Evolutionary conservation across 805 yeast genomes (phyloP), one percentile per base, ranked within the genome.

Genomic region (Yueomyces sp.): DNA sequence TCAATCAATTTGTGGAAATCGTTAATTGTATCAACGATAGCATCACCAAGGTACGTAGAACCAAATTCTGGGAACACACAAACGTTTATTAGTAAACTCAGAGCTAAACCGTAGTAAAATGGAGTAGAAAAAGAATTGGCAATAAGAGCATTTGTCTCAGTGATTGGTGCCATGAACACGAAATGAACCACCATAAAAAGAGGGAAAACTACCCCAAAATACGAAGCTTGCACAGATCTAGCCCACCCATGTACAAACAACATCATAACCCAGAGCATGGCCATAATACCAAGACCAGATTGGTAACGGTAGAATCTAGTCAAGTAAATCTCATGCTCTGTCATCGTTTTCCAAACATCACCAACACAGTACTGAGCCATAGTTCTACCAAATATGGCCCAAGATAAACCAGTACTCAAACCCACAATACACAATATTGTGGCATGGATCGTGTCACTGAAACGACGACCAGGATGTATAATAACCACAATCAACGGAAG

Each of bases 61-160:
- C 78, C 78, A 54, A 70, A 70, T 47, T 73, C 78, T 1, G 78
- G 78, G 48, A 70, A 73, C 9, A 73, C 46, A 1, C 59, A 34
- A 37, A 73, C 41, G 45, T 70, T 72, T 53, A 70, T 64, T 29
- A 66, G 57, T n/a, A 70, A 44, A 0, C 73, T 60, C 45, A 70
- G 54, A 0, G 68, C 73, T 36, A 70, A 67, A 28, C 75, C 76
- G 26, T 71, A 33, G 39, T 68, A 64, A 45, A 73, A 67, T 0
- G 78, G 78, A 0, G 60, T 57, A 3, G 69, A 58, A 45, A 58
- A 73, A 6, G 61, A 57, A 37, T 59, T 53, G 4, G 66, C 65
- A n/a, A 66, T 55, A 2, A 45, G 48, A 0, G 51, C 62, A 2
- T 69, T 58, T n/a, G 57, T 40, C 5, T 52, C 52, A 2, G 45